Percentiles rank a stretch among this genome's conserved stretches.
Evolutionary conservation across 2,329 filamentous ascomycete species (phyloP).

Genomic region (Fusarium hostae): DNA sequence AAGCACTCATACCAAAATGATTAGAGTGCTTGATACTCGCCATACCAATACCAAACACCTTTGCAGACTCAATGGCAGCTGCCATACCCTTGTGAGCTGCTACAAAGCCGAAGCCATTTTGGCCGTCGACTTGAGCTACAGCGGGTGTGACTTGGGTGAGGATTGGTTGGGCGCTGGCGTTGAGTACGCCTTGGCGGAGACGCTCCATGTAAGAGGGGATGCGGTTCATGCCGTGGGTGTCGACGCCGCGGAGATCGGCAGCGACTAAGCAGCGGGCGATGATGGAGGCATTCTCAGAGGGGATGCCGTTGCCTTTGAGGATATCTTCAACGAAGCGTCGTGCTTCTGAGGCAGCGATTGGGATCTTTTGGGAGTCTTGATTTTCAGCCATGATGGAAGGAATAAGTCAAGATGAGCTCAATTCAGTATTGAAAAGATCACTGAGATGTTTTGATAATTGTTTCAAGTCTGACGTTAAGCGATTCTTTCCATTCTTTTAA

Average conservation of each 20-base stretch:
- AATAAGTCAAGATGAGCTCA: background rate
- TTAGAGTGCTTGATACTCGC: slow-evolving; percentile 80
- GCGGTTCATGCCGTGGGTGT: slow-evolving; percentile 81
- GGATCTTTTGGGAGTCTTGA: slow-evolving; percentile 35
- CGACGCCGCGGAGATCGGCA: slow-evolving; percentile 81
- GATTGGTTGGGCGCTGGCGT: slow-evolving; percentile 67
- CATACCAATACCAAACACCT: slow-evolving; percentile 77
- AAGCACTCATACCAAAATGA: slow-evolving; percentile 86
- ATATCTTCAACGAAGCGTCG: slow-evolving; percentile 63
- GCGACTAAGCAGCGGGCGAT: slow-evolving; percentile 76
- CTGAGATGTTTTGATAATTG: background rate
- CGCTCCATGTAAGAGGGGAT: slow-evolving; percentile 82
- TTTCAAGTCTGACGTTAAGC: background rate
- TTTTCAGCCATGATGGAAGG: slow-evolving; percentile 25
- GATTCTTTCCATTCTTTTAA: slow-evolving; percentile 3
- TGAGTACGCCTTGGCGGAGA: slow-evolving; percentile 75
- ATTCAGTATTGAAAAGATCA: background rate
- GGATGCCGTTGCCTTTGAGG: slow-evolving; percentile 70
- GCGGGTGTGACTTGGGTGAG: slow-evolving; percentile 74
- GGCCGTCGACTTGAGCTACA: slow-evolving; percentile 73
- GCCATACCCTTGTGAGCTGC: slow-evolving; percentile 74
- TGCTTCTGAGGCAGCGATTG: slow-evolving; percentile 55
- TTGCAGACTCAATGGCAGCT: slow-evolving; percentile 73
- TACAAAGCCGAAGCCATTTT: slow-evolving; percentile 81
- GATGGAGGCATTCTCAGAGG: slow-evolving; percentile 66